A percentile compares a stretch with the other conserved stretches of the same genome.
These are phyloP conservation scores for Flaveria brownii DNA, from an alignment of 129 eudicot genomes.

Conservation along the genomic window DNA sequence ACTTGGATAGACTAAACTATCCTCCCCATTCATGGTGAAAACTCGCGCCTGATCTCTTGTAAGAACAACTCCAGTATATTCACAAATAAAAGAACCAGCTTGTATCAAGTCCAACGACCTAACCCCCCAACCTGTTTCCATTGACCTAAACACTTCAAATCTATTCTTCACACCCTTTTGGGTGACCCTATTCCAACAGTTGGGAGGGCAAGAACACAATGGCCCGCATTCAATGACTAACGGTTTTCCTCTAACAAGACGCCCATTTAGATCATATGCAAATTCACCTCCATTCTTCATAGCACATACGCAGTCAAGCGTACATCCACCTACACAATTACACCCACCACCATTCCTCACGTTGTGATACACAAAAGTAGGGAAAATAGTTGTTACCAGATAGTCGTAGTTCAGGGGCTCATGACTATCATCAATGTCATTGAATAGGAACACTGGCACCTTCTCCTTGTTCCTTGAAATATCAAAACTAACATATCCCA, in stretches of 20 bases:
- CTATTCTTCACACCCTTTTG: constrained; percentile 20
- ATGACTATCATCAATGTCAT: constrained; percentile 21
- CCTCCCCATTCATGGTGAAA: constrained; percentile 25
- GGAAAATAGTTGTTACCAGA: constrained; percentile 12
- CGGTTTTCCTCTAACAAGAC: constrained; percentile 14
- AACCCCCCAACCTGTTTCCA: constrained; percentile 27
- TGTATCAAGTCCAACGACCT: constrained; percentile 20
- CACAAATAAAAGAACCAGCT: constrained; percentile 28
- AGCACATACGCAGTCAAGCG: background rate
- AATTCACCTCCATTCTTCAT: constrained; percentile 16
- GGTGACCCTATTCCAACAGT: constrained; percentile 21
- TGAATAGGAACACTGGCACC: constrained; percentile 5
- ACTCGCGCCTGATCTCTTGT: constrained; percentile 13
- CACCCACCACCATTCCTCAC: constrained; percentile 4
- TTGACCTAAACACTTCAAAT: constrained; percentile 25
- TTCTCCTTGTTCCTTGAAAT: constrained; percentile 12
- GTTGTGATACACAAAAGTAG: constrained; percentile 19
- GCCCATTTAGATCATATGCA: constrained; percentile 4
- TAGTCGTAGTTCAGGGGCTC: constrained; percentile 17
- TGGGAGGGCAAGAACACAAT: constrained; percentile 11
- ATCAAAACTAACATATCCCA: constrained; percentile 10
- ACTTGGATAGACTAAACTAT: constrained; percentile 20
- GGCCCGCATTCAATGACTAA: constrained; percentile 22
- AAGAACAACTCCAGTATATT: constrained; percentile 26
- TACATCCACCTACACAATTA: constrained; percentile 14